Percentiles rank a stretch among this genome's conserved stretches.
Conservation (phyloP, 495 filamentous ascomycete genomes). For the Jackrogersella minutella region DNA sequence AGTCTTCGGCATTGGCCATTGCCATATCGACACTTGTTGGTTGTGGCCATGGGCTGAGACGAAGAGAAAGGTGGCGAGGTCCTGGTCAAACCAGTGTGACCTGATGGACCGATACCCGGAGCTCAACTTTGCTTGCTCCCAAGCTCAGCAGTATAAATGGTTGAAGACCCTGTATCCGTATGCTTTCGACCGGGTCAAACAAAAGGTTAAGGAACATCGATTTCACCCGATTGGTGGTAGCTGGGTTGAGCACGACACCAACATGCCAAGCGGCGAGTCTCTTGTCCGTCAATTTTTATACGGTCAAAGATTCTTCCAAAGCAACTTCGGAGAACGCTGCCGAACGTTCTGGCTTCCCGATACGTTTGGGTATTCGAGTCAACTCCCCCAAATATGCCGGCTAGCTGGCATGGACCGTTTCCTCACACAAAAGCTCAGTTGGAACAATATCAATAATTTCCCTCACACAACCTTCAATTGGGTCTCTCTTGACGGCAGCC, state of each 20-base stretch:
- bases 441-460: constrained; percentile 99
- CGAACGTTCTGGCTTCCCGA: constrained; percentile 97
- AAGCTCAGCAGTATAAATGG: constrained; percentile 99
- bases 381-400: constrained; percentile 91
- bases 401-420: constrained; percentile 94
- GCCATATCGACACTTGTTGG: constrained; percentile 98
- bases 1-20: constrained; percentile 91
- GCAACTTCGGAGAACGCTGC: constrained; percentile 87
- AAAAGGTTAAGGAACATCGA: constrained; percentile 85
- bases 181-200: constrained; percentile 87
- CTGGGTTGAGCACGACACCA: constrained; percentile 99
- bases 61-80: constrained; percentile 93
- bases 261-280: constrained; percentile 94
- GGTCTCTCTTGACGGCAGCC: constrained; percentile 92
- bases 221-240: constrained; percentile 97
- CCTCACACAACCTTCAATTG: constrained; percentile 98
- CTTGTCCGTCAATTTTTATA: constrained; percentile 95
- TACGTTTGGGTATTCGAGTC: constrained; percentile 95
- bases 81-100: constrained; percentile 95
- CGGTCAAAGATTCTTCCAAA: constrained; percentile 93
- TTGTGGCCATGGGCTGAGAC: constrained; percentile 99
- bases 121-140: constrained; percentile 88
- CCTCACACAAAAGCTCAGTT: constrained; percentile 92
- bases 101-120: constrained; percentile 95
- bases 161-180: constrained; percentile 87